A percentile compares a stretch with the other conserved stretches of the same genome.
Evolutionary conservation across 2,329 filamentous ascomycete genomes (phyloP).

Genomic region (Teratosphaeria pseudoeucalypti): DNA sequence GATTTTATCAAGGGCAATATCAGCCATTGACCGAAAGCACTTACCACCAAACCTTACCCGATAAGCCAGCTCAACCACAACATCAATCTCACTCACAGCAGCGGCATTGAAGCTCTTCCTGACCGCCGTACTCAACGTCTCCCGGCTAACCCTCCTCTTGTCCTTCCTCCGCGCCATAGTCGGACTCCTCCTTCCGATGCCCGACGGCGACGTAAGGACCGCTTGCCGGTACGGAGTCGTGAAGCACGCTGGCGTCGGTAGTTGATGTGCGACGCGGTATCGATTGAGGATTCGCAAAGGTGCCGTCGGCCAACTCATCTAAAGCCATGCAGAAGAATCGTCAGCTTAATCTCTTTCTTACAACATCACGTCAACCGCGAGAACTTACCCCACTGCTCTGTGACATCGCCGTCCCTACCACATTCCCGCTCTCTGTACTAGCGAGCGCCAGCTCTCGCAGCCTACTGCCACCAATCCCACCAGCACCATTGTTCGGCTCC

Average conservation of each 20-base stretch:
- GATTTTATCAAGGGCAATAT: not conserved
- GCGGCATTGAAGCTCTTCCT: conserved; percentile 76
- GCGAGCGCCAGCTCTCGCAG: conserved; percentile 19
- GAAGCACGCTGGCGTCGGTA: conserved; percentile 63
- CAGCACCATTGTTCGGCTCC: not conserved
- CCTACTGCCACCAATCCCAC: conserved; percentile 9
- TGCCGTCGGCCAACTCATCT: conserved; percentile 58
- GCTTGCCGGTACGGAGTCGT: conserved; percentile 39
- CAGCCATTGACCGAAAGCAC: conserved; percentile 3
- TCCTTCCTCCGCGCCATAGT: conserved; percentile 61
- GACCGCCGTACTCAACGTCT: conserved; percentile 60
- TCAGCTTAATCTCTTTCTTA: not conserved
- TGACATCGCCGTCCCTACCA: not conserved
- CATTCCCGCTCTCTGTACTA: conserved; percentile 12
- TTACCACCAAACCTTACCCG: conserved; percentile 52
- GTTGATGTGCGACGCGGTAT: conserved; percentile 64
- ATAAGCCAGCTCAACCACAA: conserved; percentile 70
- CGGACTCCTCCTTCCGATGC: conserved; percentile 60
- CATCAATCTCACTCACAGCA: conserved; percentile 70
- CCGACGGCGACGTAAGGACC: conserved; percentile 36
- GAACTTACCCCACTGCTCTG: conserved; percentile 12
- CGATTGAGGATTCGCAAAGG: conserved; percentile 58
- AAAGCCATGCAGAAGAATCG: not conserved
- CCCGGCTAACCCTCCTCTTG: conserved; percentile 57
- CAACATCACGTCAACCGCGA: not conserved